A percentile compares a stretch with the other conserved stretches of the same genome.
Conservation (phyloP, 1,139 yeast species). For the Pichia sp. region DNA sequence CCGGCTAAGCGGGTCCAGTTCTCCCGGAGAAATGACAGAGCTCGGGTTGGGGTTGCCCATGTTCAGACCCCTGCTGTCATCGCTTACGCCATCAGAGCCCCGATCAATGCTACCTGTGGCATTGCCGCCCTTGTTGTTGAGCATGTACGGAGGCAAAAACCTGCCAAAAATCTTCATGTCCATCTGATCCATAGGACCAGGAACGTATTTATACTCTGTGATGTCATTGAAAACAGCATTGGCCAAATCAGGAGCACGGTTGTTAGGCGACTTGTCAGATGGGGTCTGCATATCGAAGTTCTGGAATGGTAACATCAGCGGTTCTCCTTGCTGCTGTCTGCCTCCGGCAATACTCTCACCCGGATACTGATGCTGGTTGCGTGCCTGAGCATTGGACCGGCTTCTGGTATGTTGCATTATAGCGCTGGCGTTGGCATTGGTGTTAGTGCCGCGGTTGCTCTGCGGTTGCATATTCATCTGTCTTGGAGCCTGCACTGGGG, state of each 20-base stretch:
- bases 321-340: not conserved
- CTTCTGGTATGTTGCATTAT: too few species aligned
- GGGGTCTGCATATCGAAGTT: not conserved
- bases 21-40: not conserved
- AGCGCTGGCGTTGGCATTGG: not conserved
- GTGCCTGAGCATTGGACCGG: too few species aligned
- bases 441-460: not conserved
- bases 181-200: conserved; percentile 78
- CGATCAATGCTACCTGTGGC: not conserved
- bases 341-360: not conserved
- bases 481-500: not conserved
- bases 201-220: conserved; percentile 45
- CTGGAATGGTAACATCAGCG: not conserved
- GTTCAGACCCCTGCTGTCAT: not conserved
- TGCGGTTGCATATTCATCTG: not conserved
- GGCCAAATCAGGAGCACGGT: not conserved
- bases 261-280: not conserved
- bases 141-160: conserved; percentile 79
- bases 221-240: conserved; percentile 10
- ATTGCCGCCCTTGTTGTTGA: conserved; percentile 20
- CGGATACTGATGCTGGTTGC: not conserved
- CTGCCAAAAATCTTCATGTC: conserved; percentile 83
- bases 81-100: not conserved
- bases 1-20: not conserved
- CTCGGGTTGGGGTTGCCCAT: too few species aligned